These are phyloP conservation scores for Chaetoceros muelleri DNA, from an alignment of 108 stramenopile species.

Conservation along the genomic window DNA sequence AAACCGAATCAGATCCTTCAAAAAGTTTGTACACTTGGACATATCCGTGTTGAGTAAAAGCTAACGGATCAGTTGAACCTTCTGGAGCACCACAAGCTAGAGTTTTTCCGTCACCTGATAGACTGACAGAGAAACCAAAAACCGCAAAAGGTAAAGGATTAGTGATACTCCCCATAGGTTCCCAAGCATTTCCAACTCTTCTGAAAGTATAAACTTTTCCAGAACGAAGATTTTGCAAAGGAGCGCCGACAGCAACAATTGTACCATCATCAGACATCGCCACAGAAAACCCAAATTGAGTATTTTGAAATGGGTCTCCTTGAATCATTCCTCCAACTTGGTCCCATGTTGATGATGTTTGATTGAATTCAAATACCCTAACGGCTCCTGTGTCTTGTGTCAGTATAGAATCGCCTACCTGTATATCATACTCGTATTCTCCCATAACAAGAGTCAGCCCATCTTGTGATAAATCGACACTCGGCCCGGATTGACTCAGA, in stretches of 20 bases:
- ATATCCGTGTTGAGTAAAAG: not conserved
- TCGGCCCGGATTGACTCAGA: not conserved
- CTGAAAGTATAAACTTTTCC: not conserved
- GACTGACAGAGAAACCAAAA: constrained; percentile 46
- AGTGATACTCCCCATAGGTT: constrained; percentile 1
- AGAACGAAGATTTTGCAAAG: not conserved
- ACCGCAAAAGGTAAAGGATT: not conserved
- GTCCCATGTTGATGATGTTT: not conserved
- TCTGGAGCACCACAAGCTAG: constrained; percentile 50
- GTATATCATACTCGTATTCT: not conserved
- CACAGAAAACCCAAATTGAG: not conserved
- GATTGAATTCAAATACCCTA: not conserved
- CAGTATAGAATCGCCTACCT: too few species aligned
- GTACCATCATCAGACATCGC: constrained; percentile 3
- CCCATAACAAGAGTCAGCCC: constrained; percentile 9
- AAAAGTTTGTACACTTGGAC: not conserved
- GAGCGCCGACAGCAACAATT: constrained; percentile 2
- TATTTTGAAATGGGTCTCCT: not conserved
- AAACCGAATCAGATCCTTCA: not conserved
- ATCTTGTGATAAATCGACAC: constrained; percentile 5
- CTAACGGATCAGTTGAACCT: not conserved
- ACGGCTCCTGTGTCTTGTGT: not conserved
- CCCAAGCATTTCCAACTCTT: not conserved
- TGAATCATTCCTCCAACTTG: not conserved
- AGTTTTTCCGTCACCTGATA: constrained; percentile 37